Base-by-base conservation (phyloP, 2,329 filamentous ascomycete genomes). In the Allantophomopsis lycopodina region DNA sequence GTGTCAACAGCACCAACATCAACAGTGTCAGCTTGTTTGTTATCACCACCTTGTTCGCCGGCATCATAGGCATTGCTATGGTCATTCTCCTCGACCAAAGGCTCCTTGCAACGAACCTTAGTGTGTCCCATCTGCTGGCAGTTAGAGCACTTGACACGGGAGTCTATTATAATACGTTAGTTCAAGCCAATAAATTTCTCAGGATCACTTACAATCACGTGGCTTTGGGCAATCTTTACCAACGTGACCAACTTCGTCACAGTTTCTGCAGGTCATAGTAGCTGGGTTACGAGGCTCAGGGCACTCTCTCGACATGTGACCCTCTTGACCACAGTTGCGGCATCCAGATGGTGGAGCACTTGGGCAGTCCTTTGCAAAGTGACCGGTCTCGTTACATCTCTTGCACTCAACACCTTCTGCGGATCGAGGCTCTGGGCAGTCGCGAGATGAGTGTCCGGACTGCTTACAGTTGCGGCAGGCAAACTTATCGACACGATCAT, bases 381-480 rank as follows among this genome's bases (percentile, higher is more conserved):
- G 78, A 2, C 78, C 77, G 40, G 59, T 46, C 38, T 58, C 52
- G 33, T 47, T 48, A 32, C 55, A 58, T 20, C 56, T 56, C 48
- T 57, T 58, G 42, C 55, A 58, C 37, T 56, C 54, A 32, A 58
- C 50, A 13, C 52, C 53, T 35, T 55, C 71, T 28, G 74, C 68
- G 45, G 71, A 69, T n/a, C 78, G 72, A 30, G 74, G 73, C 50
- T 79, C 71, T n/a, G 56, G 48, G 43, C 55, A 57, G 31, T 57
- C 55, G 46, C 54, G 56, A 14, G 46, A 44, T 8, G 37, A 41
- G 44, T 58, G 55, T n/a, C 55, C 54, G 20, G 48, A 50, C 37
- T 35, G 58, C 70, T 70, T 72, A 62, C 79, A 83, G 54, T 83
- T 83, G 54, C 69, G 73, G 68, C 79, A 83, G 7, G 73, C 75